These are phyloP conservation scores for Tricholoma bakamatsutake DNA, from an alignment of 768 basidiomycete species.

Conservation along the genomic window DNA sequence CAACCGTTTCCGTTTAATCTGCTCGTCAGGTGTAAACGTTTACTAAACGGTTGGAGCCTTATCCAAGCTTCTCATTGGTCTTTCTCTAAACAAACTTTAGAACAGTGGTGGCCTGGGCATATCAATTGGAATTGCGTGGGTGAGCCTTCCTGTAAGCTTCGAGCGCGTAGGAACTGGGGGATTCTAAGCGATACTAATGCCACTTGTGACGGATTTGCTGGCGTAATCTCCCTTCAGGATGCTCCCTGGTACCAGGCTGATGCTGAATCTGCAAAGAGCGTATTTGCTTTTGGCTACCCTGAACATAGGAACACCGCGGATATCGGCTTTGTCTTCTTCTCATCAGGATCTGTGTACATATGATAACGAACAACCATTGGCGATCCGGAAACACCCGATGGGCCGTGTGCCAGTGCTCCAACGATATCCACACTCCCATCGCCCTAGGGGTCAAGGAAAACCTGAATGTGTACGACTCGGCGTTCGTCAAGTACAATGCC, in stretches of 20 bases:
- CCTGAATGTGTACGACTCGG: too few relatives aligned
- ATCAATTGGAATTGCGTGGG: constrained; percentile 17
- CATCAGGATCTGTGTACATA: not conserved
- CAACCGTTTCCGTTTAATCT: too few relatives aligned
- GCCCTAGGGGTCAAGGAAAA: too few relatives aligned
- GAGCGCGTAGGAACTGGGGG: not conserved
- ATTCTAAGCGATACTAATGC: not conserved
- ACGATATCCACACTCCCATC: too few relatives aligned
- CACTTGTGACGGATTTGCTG: constrained; percentile 14
- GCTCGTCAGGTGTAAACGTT: too few relatives aligned
- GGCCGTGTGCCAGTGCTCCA: too few relatives aligned
- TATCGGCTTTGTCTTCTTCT: not conserved
- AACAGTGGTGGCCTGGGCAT: constrained; percentile 13
- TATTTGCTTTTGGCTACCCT: constrained; percentile 12
- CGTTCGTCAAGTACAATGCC: too few relatives aligned
- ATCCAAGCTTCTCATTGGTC: not conserved
- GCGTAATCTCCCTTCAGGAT: constrained; percentile 18
- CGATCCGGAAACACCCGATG: too few relatives aligned
- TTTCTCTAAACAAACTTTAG: constrained; percentile 6
- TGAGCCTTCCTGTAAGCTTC: constrained; percentile 14
- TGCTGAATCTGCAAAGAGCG: constrained; percentile 22
- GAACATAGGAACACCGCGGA: not conserved
- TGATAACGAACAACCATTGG: too few relatives aligned
- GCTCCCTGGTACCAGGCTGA: constrained; percentile 21
- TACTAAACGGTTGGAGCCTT: too few relatives aligned